Base-by-base conservation (phyloP, 148 eudicot genomes). In the Vaccinium macrocarpon region DNA sequence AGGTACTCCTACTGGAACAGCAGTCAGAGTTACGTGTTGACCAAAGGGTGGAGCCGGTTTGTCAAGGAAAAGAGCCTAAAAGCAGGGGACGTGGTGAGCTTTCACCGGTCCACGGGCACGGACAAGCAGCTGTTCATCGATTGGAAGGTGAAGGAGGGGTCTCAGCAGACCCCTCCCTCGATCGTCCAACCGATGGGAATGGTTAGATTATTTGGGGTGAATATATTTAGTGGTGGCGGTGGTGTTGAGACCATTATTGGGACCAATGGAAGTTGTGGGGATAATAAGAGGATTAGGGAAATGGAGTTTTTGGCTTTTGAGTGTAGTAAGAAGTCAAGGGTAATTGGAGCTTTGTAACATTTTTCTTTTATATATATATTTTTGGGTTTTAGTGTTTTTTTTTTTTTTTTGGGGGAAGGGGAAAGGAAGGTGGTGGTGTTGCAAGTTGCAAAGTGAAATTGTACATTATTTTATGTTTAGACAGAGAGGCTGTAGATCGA, bases 1-100 rank as follows among this genome's bases (percentile, higher is more conserved):
- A 55, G 98, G 23, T 95, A 95, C 87, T 94, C 97, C 18, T 95
- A 95, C 53, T 95, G 98, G 98, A 95, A 95, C n/a, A 94, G 97
- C 71, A 91, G 95, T 50, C 98, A 95, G 73, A 92, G 96, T 56
- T 95, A 95, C 38, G 98, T 95, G 10, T 46, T 94, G n/a, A 94
- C 97, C 0, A 94, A 95, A 59, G 98, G 98, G 0, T 95, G 98
- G 98, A 95, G 98, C 82, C 84, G 98, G 15, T 95, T 92, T 27
- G 98, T 95, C 25, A 95, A 94, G 89, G 98, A 95, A 80, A 95
- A 95, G 88, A 84, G 81, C 38, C 76, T 95, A 48, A 88, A 89
- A 57, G 95, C 97, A 3, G 98, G 98, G 1, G 95, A 93, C 76
- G 50, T 90, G 51, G 97, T 95, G 4, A 88, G 90, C 56, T 96